These are phyloP conservation scores for Castanospermum australe DNA, from an alignment of 306 rosid species.

Conservation along the genomic window DNA sequence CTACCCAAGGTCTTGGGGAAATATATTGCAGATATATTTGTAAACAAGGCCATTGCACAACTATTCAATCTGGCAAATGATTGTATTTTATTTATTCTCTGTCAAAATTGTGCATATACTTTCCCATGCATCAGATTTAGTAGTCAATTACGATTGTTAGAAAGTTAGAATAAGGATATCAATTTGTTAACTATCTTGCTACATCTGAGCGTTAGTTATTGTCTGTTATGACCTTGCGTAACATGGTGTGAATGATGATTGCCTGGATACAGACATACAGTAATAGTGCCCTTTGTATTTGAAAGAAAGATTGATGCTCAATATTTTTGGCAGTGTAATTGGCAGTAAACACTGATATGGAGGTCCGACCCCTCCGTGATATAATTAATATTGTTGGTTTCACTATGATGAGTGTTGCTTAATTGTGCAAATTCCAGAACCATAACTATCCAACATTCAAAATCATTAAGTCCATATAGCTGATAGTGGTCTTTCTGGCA, in stretches of 20 bases:
- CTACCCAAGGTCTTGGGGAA: slow-evolving; percentile 15
- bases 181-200: not conserved
- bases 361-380: not conserved
- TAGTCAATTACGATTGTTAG: not conserved
- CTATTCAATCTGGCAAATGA: slow-evolving; percentile 22
- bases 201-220: not conserved
- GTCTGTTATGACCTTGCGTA: slow-evolving; percentile 8
- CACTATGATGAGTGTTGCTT: not conserved
- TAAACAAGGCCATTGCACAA: slow-evolving; percentile 19
- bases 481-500: not conserved
- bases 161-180: not conserved
- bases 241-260: not conserved
- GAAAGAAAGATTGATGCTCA: slow-evolving; percentile 6
- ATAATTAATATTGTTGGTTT: slow-evolving; percentile 1
- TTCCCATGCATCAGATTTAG: not conserved
- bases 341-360: slow-evolving; percentile 1
- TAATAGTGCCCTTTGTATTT: slow-evolving; percentile 9
- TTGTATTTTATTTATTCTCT: not conserved
- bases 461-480: not conserved
- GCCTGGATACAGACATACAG: slow-evolving; percentile 12
- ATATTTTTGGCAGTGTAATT: not conserved
- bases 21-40: slow-evolving; percentile 17
- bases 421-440: not conserved
- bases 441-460: not conserved
- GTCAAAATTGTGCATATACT: not conserved